Evolutionary conservation across 2,329 filamentous ascomycete species (phyloP), one percentile per base, ranked within the genome.

Genomic region (Phaeosphaeria sp.): DNA sequence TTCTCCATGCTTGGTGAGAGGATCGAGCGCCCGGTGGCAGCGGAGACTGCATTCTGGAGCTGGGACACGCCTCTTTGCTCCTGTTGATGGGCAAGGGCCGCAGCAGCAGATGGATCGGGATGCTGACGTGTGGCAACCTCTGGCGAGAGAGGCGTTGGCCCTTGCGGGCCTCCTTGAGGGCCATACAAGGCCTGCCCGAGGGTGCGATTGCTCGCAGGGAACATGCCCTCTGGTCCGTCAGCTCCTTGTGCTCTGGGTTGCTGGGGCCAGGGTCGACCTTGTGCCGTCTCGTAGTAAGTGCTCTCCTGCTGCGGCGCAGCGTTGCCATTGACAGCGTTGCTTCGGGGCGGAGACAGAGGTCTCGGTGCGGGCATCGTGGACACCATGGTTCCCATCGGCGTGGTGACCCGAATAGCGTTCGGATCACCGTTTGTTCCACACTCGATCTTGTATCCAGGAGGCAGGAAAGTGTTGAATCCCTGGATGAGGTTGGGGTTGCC

Each of bases 381-480:
- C 1, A 97, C 92, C 11, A 93, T 97, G 2, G 94, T 98, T n/a
- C 95, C 95, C 82, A 96, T 97, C 0, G 95, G 95, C 0, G 95
- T 99, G 0, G 95, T 99, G 17, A 99, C 95, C 63, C 96, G 86
- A 63, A 99, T 99, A 3, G 93, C 93, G 74, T 97, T 97, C 1
- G 94, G 94, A 70, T 98, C 94, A 64, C 96, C 94, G 33, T 92
- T 92, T 17, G 92, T 89, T 27, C 94, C 94, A 71, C 95, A 99
- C 75, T 99, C 95, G 59, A 99, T 99, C 57, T 95, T 87, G 75
- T 99, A 99, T 2, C 95, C 93, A 0, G 93, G 93, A 3, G 95
- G 95, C 8, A 99, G 82, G 75, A 99, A 99, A 0, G 95, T 99
- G 74, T 99, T 99, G 77, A 99, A 99, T 0, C 95, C 95, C 77